Evolutionary conservation across 179 eudicot species (phyloP).

Genomic region (Camellia oleifera): DNA sequence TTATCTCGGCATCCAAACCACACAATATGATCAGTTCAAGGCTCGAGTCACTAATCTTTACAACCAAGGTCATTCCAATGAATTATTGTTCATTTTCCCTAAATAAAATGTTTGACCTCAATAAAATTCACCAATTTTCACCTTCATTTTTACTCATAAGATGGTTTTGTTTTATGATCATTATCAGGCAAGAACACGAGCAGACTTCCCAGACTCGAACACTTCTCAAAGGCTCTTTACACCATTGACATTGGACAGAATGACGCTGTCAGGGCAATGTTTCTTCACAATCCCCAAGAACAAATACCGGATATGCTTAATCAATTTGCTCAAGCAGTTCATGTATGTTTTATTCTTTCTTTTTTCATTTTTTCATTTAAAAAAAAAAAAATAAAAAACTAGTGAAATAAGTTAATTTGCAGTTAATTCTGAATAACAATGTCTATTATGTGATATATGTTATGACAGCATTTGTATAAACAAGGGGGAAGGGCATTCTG

Average conservation of each 20-base stretch:
- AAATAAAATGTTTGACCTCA: no score
- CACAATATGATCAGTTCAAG: constrained; percentile 59
- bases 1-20: constrained; percentile 60
- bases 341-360: no score
- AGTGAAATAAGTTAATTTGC: no score
- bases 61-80: constrained; percentile 30
- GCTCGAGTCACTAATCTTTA: constrained; percentile 47
- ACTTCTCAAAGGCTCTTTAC: constrained; percentile 57
- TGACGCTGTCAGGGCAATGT: constrained; percentile 16
- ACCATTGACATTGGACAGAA: constrained; percentile 70
- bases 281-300: constrained; percentile 27
- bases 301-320: constrained; percentile 44
- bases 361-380: no score
- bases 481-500: constrained; percentile 62
- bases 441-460: constrained; percentile 3
- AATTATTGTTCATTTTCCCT: no score
- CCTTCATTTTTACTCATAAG: not conserved
- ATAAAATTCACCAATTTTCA: no score
- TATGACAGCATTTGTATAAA: constrained; percentile 50
- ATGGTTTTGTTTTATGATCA: no score
- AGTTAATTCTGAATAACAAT: no score
- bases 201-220: constrained; percentile 39
- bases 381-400: no score
- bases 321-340: constrained; percentile 46
- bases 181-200: no score